A percentile compares a stretch with the other conserved stretches of the same genome.
Conservation (phyloP, 352 stramenopile genomes). For the Pythium brachiatum region DNA sequence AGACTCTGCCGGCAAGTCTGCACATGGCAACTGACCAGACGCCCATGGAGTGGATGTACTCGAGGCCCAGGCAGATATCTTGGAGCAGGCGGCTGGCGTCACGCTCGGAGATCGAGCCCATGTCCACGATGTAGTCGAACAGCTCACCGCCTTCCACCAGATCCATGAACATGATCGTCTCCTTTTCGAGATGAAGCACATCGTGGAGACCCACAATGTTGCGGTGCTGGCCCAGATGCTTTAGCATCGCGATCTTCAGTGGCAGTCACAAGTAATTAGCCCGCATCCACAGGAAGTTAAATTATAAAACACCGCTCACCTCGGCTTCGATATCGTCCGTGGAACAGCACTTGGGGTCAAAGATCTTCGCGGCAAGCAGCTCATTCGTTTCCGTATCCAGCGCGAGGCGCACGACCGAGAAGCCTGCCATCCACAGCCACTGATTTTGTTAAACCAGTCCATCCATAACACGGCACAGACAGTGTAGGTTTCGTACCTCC, state of each 20-base stretch:
- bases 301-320: constrained; percentile 22
- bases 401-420: constrained; percentile 64
- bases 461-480: no score
- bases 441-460: constrained; percentile 14
- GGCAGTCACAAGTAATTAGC: neutral
- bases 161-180: constrained; percentile 82
- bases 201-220: constrained; percentile 77
- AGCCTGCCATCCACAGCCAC: constrained; percentile 32
- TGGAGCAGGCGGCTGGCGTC: constrained; percentile 64
- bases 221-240: constrained; percentile 48
- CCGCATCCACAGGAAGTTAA: neutral
- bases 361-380: constrained; percentile 72
- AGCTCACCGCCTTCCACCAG: constrained; percentile 73
- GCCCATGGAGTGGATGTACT: constrained; percentile 64
- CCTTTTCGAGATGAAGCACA: constrained; percentile 51
- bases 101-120: constrained; percentile 71
- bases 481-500: constrained; percentile 53
- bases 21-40: constrained; percentile 41
- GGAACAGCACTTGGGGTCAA: constrained; percentile 59
- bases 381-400: constrained; percentile 50
- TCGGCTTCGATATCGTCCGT: constrained; percentile 57
- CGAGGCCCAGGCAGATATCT: constrained; percentile 57
- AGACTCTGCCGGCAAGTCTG: neutral
- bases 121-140: constrained; percentile 79
- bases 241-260: constrained; percentile 57